Evolutionary conservation across 768 basidiomycete species (phyloP).

Genomic region (Serendipita sp.): DNA sequence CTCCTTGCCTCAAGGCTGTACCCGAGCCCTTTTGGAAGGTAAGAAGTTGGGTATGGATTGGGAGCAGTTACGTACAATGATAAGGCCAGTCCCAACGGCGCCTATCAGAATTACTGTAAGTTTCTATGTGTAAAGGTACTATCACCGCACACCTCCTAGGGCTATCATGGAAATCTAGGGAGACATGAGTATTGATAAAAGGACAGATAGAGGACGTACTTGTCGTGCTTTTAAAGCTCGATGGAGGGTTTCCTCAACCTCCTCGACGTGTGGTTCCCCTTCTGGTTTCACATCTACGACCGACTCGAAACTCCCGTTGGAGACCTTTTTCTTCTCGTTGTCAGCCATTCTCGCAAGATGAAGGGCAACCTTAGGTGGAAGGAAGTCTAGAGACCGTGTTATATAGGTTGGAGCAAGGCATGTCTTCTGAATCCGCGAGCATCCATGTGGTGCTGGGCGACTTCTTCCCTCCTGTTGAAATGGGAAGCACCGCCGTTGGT

Average conservation of each 20-base stretch:
- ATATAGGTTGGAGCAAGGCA: no score
- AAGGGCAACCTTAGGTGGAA: neutral
- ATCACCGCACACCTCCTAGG: constrained; percentile 15
- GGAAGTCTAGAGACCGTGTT: neutral
- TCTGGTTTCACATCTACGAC: neutral
- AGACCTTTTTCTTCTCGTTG: neutral
- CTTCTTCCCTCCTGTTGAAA: no score
- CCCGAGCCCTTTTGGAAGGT: constrained; percentile 24
- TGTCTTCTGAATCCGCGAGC: no score
- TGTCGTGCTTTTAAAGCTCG: constrained; percentile 37
- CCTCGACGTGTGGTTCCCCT: neutral
- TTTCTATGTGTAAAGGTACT: neutral
- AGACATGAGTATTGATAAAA: neutral
- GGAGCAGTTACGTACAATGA: constrained; percentile 20
- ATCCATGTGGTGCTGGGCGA: no score
- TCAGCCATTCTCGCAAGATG: neutral
- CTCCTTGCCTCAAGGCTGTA: constrained; percentile 25
- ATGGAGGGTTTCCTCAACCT: constrained; percentile 22
- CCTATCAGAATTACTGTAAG: constrained; percentile 13
- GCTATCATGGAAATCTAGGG: constrained; percentile 36
- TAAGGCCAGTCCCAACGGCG: constrained; percentile 38
- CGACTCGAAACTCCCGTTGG: neutral
- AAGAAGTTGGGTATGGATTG: neutral
- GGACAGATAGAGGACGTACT: neutral
- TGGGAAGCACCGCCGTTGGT: no score